These are phyloP conservation scores for Endotrypanum monterogeii DNA, from an alignment of 208 protist genomes.

Conservation along the genomic window DNA sequence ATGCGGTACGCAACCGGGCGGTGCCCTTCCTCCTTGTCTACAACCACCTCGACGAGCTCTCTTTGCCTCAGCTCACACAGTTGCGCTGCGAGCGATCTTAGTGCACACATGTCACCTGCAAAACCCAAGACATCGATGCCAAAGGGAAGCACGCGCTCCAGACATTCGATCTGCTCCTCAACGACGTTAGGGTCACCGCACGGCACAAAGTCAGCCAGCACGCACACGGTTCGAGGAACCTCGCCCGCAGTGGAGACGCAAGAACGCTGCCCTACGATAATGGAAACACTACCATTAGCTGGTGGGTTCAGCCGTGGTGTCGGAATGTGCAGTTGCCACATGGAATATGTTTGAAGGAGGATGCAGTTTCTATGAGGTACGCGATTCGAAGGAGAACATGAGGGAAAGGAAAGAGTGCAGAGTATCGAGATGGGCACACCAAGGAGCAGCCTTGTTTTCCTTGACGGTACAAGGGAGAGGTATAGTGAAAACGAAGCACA, in stretches of 20 bases:
- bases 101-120: background rate
- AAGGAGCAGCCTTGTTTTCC: background rate
- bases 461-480: background rate
- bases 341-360: slow-evolving; percentile 2
- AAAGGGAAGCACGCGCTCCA: slow-evolving; percentile 66
- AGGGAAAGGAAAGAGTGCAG: slow-evolving; percentile 1
- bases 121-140: slow-evolving; percentile 68
- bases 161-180: slow-evolving; percentile 71
- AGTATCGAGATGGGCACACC: too few relatives aligned
- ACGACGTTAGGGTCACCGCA: slow-evolving; percentile 49
- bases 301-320: background rate
- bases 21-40: slow-evolving; percentile 9
- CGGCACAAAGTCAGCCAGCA: slow-evolving; percentile 43
- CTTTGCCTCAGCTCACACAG: slow-evolving; percentile 27
- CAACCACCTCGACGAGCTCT: slow-evolving; percentile 29
- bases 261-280: slow-evolving; percentile 29
- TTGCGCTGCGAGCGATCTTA: slow-evolving; percentile 19
- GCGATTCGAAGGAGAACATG: slow-evolving; percentile 3
- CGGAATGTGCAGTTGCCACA: slow-evolving; percentile 19
- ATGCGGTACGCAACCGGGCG: background rate
- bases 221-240: slow-evolving; percentile 1
- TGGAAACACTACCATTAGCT: slow-evolving; percentile 3
- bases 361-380: slow-evolving; percentile 1
- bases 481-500: background rate
- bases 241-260: background rate